phyloP scores from a whole-genome alignment of 2,329 filamentous ascomycete species.

The Phyllosticta citribraziliensis region DNA sequence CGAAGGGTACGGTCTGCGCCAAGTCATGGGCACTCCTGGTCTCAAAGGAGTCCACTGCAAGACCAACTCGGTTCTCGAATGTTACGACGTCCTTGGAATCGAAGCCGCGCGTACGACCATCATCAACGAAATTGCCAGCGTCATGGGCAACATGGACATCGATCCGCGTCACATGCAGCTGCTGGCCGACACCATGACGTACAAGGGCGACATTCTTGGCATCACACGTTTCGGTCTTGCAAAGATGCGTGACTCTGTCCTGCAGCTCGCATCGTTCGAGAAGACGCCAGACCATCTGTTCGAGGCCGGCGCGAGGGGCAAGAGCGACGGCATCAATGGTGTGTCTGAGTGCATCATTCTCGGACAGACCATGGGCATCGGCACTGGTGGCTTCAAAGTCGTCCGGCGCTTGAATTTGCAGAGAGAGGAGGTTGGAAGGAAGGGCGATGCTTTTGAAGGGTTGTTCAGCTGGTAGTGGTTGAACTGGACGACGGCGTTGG shows the following conservation, averaged over 20 bases:
- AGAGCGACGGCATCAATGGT: conserved; percentile 84
- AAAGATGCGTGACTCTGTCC: conserved; percentile 90
- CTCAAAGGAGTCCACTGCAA: conserved; percentile 66
- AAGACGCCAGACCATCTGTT: conserved; percentile 98
- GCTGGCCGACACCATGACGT: conserved; percentile 96
- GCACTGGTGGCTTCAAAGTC: conserved; percentile 87
- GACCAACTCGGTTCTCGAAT: conserved; percentile 87
- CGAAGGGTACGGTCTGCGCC: conserved; percentile 83
- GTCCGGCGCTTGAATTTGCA: conserved; percentile 64
- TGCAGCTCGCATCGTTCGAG: conserved; percentile 92
- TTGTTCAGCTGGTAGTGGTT: conserved; percentile 4
- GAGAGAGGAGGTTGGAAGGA: conserved; percentile 47
- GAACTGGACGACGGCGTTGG: neutral
- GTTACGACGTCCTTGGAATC: conserved; percentile 77
- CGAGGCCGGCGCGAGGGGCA: conserved; percentile 85
- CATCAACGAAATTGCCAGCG: conserved; percentile 72
- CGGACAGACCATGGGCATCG: conserved; percentile 86
- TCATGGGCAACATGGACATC: conserved; percentile 93
- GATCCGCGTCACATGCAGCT: conserved; percentile 97
- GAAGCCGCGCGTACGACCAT: conserved; percentile 89
- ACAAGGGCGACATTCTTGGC: conserved; percentile 91
- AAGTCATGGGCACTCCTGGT: conserved; percentile 89
- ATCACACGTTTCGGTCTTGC: conserved; percentile 94
- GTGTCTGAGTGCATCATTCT: conserved; percentile 97
- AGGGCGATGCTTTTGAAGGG: conserved; percentile 54